Evolutionary conservation across 2,329 filamentous ascomycete species (phyloP).

Genomic region (Metarhizium robertsii): DNA sequence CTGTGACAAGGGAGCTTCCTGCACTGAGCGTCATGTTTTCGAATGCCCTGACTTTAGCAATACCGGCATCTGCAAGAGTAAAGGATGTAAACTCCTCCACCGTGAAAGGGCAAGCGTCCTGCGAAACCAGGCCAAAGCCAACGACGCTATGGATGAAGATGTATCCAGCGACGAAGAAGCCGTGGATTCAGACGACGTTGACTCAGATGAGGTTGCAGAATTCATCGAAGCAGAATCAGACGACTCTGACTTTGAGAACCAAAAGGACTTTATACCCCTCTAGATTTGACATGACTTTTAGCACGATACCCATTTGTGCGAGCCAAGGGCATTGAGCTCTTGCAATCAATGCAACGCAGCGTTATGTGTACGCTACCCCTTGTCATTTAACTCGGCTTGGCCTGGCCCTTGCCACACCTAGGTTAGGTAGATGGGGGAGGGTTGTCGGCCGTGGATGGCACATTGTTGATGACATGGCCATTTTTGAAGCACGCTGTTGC

Average conservation of each 20-base stretch:
- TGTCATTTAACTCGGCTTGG: background rate
- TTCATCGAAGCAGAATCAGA: constrained; percentile 48
- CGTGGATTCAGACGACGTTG: constrained; percentile 67
- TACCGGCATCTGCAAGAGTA: constrained; percentile 70
- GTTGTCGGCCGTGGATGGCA: background rate
- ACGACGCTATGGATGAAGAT: constrained; percentile 51
- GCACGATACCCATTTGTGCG: background rate
- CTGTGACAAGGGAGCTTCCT: constrained; percentile 72
- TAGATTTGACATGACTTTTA: constrained; percentile 9
- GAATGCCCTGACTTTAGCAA: constrained; percentile 96
- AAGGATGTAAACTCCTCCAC: constrained; percentile 78
- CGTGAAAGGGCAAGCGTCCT: constrained; percentile 76
- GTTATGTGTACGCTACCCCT: background rate
- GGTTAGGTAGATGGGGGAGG: background rate
- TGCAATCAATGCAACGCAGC: background rate
- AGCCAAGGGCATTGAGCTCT: background rate
- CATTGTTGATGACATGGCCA: background rate
- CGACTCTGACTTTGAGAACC: constrained; percentile 45
- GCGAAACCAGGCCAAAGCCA: constrained; percentile 51
- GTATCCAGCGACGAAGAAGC: constrained; percentile 69
- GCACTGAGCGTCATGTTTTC: constrained; percentile 75
- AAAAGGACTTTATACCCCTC: constrained; percentile 49
- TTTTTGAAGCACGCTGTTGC: background rate
- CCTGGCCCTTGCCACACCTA: background rate
- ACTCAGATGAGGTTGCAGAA: constrained; percentile 66